Conservation (phyloP, 306 rosid genomes). For the Astragalus membranaceus region DNA sequence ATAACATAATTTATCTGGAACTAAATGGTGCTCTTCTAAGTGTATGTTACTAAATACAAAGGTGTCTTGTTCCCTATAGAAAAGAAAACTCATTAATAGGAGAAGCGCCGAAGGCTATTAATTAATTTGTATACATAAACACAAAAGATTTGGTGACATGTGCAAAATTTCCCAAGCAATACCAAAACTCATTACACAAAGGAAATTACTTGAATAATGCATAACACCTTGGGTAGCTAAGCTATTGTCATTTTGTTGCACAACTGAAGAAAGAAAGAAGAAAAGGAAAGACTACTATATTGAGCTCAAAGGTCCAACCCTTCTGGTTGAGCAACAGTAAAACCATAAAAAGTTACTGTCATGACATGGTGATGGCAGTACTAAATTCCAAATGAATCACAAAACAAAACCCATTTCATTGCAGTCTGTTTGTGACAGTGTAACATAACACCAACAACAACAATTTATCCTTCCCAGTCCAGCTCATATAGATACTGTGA, state of each 20-base stretch:
- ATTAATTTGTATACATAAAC: background rate
- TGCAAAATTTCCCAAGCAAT: constrained; percentile 17
- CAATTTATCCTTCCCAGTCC: constrained; percentile 26
- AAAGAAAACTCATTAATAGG: no score
- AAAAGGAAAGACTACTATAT: background rate
- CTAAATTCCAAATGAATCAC: constrained; percentile 31
- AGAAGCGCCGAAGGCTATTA: background rate
- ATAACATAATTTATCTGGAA: no score
- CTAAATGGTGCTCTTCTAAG: no score
- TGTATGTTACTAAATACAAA: no score
- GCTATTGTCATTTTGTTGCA: constrained; percentile 18
- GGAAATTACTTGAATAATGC: constrained; percentile 16
- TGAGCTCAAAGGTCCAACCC: background rate
- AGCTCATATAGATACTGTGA: constrained; percentile 31
- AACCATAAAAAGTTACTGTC: constrained; percentile 24
- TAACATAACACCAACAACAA: constrained; percentile 17
- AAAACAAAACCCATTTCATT: constrained; percentile 2
- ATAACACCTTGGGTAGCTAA: constrained; percentile 8
- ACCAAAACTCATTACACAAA: constrained; percentile 11
- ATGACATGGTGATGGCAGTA: background rate
- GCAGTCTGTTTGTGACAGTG: constrained; percentile 24
- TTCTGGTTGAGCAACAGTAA: constrained; percentile 23
- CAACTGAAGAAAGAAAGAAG: background rate
- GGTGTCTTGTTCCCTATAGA: no score
- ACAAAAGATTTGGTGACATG: constrained; percentile 21